These are phyloP conservation scores for Filosporella fistucella DNA, from an alignment of 495 filamentous ascomycete species.

Conservation along the genomic window DNA sequence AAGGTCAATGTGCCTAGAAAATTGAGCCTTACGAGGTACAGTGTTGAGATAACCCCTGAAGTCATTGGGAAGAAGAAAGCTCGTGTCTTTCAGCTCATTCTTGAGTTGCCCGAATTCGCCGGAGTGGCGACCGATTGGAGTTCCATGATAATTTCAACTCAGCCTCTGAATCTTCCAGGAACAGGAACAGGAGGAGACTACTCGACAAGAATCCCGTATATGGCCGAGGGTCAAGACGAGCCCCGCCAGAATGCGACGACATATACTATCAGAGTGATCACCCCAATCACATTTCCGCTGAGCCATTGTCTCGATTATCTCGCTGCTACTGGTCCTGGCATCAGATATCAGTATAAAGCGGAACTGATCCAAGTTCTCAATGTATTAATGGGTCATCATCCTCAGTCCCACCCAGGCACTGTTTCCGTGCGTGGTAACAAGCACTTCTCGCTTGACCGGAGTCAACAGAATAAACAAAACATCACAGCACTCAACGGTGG, in stretches of 20 bases:
- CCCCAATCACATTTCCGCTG: slow-evolving; percentile 39
- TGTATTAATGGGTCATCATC: slow-evolving; percentile 38
- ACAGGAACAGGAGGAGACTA: slow-evolving; percentile 6
- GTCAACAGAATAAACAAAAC: slow-evolving; percentile 8
- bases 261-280: slow-evolving; percentile 35
- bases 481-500: slow-evolving; percentile 29
- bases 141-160: slow-evolving; percentile 39
- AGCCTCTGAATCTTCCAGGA: slow-evolving; percentile 15
- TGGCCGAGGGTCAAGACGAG: slow-evolving; percentile 24
- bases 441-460: slow-evolving; percentile 35
- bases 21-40: slow-evolving; percentile 37
- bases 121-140: slow-evolving; percentile 46
- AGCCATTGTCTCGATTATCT: slow-evolving; percentile 48
- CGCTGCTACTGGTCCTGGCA: slow-evolving; percentile 36
- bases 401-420: slow-evolving; percentile 26
- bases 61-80: slow-evolving; percentile 37
- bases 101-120: slow-evolving; percentile 38
- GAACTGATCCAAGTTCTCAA: slow-evolving; percentile 43
- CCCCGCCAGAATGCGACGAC: slow-evolving; percentile 30
- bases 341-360: slow-evolving; percentile 29
- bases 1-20: slow-evolving; percentile 31
- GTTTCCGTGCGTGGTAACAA: slow-evolving; percentile 31
- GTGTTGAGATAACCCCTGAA: slow-evolving; percentile 31
- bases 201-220: slow-evolving; percentile 29
- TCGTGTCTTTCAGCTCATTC: slow-evolving; percentile 42